Evolutionary conservation across 306 rosid genomes (phyloP), one percentile per base, ranked within the genome.

Genomic region (Begonia fuchsioides): DNA sequence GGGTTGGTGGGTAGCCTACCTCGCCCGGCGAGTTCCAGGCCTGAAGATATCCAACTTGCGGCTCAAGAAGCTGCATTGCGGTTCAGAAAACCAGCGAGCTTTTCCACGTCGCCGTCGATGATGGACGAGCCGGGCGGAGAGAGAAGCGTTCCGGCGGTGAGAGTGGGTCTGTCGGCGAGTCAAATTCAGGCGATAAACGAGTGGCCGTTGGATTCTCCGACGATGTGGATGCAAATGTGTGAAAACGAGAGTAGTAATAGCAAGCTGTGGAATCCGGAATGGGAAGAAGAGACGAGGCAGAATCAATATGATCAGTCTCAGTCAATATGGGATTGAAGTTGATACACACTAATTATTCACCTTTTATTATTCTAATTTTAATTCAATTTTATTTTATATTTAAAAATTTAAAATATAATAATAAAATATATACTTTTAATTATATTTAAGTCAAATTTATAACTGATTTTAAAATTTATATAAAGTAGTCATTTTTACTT

Each of bases 141-240:
- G 43, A 0, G 3, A 11, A 20, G 16, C 15, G 15, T 11, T n/a
- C 58, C 13, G 41, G 79, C 80, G 12, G 67, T 32, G 4, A 68
- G 79, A 10, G 86, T 78, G 54, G 72, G 83, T 35, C 63, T 88
- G 52, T 81, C 95, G 3, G 62, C 82, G 2, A 66, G 75, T 38
- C 82, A 88, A 48, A 88, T 88, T 58, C 84, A 88, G 55, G 95
- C 97, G 2, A 88, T 88, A 2, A 84, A 81, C 49, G 97, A 88
- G 54, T 81, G 74, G 8, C 97, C 95, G 12, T 57, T 88, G 72
- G 84, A 88, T 38, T 88, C 97, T 3, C 97, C 97, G 0, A 81
- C 63, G 26, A 83, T 74, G 88, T 87, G 94, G 94, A 83, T 78
- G 93, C 94, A 83, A 59, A 73, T 80, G 78, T 57, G 70, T 12